A percentile compares a stretch with the other conserved stretches of the same genome.
Evolutionary conservation across 192 early-diverging fungal genomes (phyloP).

Genomic region (Coemansia asiatica): DNA sequence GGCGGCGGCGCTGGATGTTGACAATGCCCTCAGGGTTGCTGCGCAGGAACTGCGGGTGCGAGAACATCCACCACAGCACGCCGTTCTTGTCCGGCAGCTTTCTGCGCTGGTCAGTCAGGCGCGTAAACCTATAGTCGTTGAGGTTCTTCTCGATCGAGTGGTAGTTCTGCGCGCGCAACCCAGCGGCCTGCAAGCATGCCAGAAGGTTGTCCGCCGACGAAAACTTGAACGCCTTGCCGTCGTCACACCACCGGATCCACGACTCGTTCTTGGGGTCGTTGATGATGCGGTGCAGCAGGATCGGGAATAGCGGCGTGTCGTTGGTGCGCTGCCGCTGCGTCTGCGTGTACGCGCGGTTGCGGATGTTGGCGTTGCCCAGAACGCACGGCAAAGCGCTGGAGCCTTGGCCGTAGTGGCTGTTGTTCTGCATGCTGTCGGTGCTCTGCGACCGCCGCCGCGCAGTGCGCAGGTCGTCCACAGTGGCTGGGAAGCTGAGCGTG

Average conservation of each 20-base stretch:
- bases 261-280: constrained; percentile 41
- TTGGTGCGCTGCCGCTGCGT: constrained; percentile 52
- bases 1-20: constrained; percentile 48
- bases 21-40: constrained; percentile 45
- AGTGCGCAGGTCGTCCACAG: constrained; percentile 34
- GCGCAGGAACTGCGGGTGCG: constrained; percentile 48
- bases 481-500: constrained; percentile 46
- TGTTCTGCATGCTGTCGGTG: constrained; percentile 33
- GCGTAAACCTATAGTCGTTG: constrained; percentile 50
- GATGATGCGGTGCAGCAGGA: constrained; percentile 52
- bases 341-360: constrained; percentile 41
- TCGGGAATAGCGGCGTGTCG: constrained; percentile 54
- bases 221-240: constrained; percentile 54
- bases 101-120: constrained; percentile 49
- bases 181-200: constrained; percentile 36
- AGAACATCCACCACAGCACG: constrained; percentile 54
- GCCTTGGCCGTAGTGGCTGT: constrained; percentile 5
- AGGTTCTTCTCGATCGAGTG: constrained; percentile 55
- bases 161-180: constrained; percentile 53
- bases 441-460: constrained; percentile 49
- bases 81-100: constrained; percentile 47
- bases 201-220: constrained; percentile 49
- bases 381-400: constrained; percentile 36
- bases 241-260: constrained; percentile 54
- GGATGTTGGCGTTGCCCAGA: constrained; percentile 51